Base-by-base conservation (phyloP, 306 rosid genomes). In the Rubus parviflorus region DNA sequence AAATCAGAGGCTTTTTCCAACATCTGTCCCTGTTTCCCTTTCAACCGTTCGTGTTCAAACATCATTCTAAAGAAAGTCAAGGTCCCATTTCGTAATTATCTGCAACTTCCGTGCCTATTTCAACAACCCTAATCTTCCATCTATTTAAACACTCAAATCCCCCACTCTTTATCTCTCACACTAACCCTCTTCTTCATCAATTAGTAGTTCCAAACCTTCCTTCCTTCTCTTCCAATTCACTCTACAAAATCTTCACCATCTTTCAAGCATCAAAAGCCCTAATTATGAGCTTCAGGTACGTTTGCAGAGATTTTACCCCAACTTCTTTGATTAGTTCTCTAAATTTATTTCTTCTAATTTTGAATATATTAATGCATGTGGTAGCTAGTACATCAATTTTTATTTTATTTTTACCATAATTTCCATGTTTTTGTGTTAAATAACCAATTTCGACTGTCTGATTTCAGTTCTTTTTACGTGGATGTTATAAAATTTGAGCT, bases 1-100 rank as follows among this genome's bases (percentile, higher is more conserved):
- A 92, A 89, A 88, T 87, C 94, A 83, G 84, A 81, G 83, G 76
- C 90, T 70, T 87, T 87, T 82, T 75, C 87, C 90, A 94, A 86
- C 93, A 85, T 83, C 82, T 85, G 89, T 87, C 93, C 97, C 93
- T 87, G 77, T 77, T 83, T 76, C 84, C 79, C 87, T 88, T 86
- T 89, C 92, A 83, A 83, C 82, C 78, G 23, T 86, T 84, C 82
- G 85, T 80, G 84, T 89, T 89, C 90, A 87, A 89, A 86, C 84
- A 70, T 75, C 69, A 70, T 73, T 82, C 70, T 81, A 75, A 85
- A 80, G 79, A 82, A 85, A 85, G 88, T 80, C 83, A 83, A 86
- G 94, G 96, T 77, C 86, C 85, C 48, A 4, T 79, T 79, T 81
- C 85, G 98, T 92, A 83, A 88, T 89, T 92, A 82, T 47, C 0